Evolutionary conservation across 345 rosid genomes (phyloP), one percentile per base, ranked within the genome.

Genomic region (Gossypium australe): DNA sequence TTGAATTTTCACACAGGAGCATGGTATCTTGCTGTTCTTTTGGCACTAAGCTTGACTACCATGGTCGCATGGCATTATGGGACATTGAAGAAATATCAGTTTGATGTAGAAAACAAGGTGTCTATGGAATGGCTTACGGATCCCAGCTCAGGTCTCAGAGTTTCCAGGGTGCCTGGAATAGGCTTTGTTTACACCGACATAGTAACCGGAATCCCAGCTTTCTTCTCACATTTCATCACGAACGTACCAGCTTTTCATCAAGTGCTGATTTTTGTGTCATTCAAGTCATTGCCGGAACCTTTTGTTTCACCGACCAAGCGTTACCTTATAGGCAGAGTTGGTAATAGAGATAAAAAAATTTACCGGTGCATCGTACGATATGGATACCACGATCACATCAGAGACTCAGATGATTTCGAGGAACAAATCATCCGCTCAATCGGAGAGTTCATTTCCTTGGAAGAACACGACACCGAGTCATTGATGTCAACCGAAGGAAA

Each of bases 31-130:
- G 65, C 67, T 52, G 82, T 86, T 17, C 78, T 85, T 64, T 69
- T 78, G 7, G 83, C 58, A 7, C n/a, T 84, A 22, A 71, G 78
- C 75, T 75, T 85, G 71, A 85, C 86, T 2, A 63, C 79, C 70
- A 85, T 87, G 94, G 80, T 89, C 11, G 67, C 87, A 0, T 87
- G 90, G 90, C 87, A 87, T 77, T 87, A 89, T 27, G 91, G 91
- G 41, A 85, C 87, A 14, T 76, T 55, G 84, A 84, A 85, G 84
- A 86, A 87, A 72, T 85, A 89, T 9, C 85, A 89, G 66, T 82
- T 86, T 57, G 86, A 89, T 55, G 9, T 84, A 22, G 78, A 89
- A 64, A 86, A 87, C 84, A 89, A 84, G 81, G 90, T 87, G 43
- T 78, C 86, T 0, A 74, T 75, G 5, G 90, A 87, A 73, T 89